Evolutionary conservation across 176 grass and related monocot species (phyloP).

Genomic region (Oryza meridionalis): DNA sequence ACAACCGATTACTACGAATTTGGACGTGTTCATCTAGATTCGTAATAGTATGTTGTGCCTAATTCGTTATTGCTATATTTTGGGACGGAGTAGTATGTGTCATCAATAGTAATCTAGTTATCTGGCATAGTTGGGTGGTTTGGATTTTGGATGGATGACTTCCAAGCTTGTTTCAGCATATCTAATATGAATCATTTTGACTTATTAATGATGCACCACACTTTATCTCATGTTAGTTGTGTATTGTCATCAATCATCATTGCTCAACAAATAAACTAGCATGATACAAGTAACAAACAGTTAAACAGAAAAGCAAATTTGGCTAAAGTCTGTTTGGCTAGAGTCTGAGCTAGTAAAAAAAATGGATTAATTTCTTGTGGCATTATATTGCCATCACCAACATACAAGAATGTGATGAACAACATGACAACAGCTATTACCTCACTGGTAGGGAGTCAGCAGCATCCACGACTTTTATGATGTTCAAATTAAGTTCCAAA

Average conservation of each 20-base stretch:
- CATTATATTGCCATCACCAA: constrained; percentile 14
- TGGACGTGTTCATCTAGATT: too few relatives aligned
- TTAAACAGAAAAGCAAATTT: not conserved
- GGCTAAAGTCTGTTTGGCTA: not conserved
- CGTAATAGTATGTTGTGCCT: too few relatives aligned
- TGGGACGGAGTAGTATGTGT: too few relatives aligned
- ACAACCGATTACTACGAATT: too few relatives aligned
- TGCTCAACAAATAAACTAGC: not conserved
- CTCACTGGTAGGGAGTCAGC: not conserved
- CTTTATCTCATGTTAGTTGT: not conserved
- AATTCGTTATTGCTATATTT: too few relatives aligned
- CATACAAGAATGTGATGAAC: not conserved
- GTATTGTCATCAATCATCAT: not conserved
- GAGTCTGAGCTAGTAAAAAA: not conserved
- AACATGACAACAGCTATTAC: not conserved
- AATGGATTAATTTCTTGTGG: not conserved
- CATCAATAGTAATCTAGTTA: not conserved
- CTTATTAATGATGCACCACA: not conserved
- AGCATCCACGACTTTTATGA: not conserved
- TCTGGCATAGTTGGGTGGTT: not conserved
- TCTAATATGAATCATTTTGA: not conserved
- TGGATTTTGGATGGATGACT: not conserved
- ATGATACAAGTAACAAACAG: not conserved
- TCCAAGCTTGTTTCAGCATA: not conserved
- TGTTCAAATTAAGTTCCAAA: not conserved